Evolutionary conservation across 768 basidiomycete genomes (phyloP).

Genomic region (Mycena leptocephala): DNA sequence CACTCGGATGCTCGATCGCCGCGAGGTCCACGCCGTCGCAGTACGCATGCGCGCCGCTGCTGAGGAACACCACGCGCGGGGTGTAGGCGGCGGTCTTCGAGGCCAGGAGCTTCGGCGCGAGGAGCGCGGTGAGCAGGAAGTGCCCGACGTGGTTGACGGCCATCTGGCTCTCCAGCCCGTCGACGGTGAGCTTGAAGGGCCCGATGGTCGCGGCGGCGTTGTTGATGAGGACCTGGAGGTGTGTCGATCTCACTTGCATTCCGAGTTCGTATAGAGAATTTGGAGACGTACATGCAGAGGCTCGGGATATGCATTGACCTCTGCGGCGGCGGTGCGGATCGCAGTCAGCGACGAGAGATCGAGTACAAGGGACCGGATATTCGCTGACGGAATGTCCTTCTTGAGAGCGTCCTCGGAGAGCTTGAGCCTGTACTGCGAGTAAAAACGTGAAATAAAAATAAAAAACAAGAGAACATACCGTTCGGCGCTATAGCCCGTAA

Average conservation of each 20-base stretch:
- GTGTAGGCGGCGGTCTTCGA: background rate
- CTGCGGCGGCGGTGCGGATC: constrained; percentile 8
- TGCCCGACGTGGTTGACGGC: constrained; percentile 20
- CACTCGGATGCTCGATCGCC: constrained; percentile 4
- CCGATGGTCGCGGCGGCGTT: constrained; percentile 14
- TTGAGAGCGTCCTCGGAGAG: constrained; percentile 10
- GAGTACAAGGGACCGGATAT: constrained; percentile 2
- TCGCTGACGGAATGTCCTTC: background rate
- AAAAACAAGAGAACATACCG: background rate
- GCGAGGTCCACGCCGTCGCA: background rate
- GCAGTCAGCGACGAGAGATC: constrained; percentile 21
- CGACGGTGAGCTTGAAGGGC: constrained; percentile 11
- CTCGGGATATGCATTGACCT: constrained; percentile 28
- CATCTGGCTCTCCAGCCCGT: constrained; percentile 21
- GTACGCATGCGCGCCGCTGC: background rate
- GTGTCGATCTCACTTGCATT: too few species aligned
- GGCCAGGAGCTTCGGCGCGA: constrained; percentile 10
- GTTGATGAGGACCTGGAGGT: constrained; percentile 18
- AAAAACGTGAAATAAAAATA: background rate
- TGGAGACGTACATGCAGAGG: constrained; percentile 19
- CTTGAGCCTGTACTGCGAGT: background rate
- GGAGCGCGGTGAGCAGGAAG: constrained; percentile 44
- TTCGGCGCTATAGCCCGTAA: background rate
- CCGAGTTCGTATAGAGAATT: too few species aligned
- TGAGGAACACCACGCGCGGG: constrained; percentile 20